These are phyloP conservation scores for Populus nigra DNA, from an alignment of 345 rosid species.

Conservation along the genomic window DNA sequence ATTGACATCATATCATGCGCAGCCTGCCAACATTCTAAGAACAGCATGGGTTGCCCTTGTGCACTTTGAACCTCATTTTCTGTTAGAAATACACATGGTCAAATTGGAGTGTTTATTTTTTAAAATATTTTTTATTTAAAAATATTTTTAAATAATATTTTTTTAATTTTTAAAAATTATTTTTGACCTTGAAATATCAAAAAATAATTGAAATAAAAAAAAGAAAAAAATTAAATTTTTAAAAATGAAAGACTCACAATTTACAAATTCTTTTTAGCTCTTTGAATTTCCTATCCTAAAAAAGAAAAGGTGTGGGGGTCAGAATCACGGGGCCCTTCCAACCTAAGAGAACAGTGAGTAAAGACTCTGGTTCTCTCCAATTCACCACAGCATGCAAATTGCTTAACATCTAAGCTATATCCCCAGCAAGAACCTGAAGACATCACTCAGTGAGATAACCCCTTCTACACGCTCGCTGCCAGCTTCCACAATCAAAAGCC, in stretches of 20 bases:
- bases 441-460: constrained; percentile 65
- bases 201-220: no score
- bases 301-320: constrained; percentile 10
- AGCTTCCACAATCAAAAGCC: constrained; percentile 73
- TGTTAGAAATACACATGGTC: constrained; percentile 20
- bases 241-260: constrained; percentile 27
- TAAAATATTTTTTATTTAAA: no score
- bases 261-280: constrained; percentile 43
- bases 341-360: constrained; percentile 13
- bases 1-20: no score
- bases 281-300: constrained; percentile 40
- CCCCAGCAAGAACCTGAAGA: constrained; percentile 66
- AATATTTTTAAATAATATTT: no score
- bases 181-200: no score
- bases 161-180: no score
- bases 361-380: constrained; percentile 29
- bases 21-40: constrained; percentile 5
- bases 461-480: constrained; percentile 93
- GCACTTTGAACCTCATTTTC: constrained; percentile 15
- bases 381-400: not conserved
- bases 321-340: constrained; percentile 21
- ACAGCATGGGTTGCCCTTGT: not conserved
- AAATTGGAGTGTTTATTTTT: no score
- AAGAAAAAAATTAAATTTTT: not conserved
- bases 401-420: not conserved